These are phyloP conservation scores for Pythium aquatile DNA, from an alignment of 352 stramenopile genomes.

Conservation along the genomic window DNA sequence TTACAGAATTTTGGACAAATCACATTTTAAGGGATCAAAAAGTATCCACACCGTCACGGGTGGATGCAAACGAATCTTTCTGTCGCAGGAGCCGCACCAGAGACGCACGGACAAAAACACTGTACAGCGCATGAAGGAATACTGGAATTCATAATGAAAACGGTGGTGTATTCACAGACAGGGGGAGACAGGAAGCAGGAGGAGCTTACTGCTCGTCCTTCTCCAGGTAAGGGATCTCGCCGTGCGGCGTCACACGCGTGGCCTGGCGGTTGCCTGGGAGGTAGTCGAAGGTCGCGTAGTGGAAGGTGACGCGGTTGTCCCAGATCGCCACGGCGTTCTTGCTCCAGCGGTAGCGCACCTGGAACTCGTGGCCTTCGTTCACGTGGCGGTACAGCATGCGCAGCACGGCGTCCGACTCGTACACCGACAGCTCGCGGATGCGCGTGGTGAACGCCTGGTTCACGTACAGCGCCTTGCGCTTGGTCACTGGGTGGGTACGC, in stretches of 20 bases:
- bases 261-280: slow-evolving; percentile 37
- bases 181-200: not conserved
- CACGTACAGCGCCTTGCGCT: slow-evolving; percentile 39
- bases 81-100: no score
- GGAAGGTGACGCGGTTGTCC: slow-evolving; percentile 36
- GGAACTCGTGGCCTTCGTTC: slow-evolving; percentile 34
- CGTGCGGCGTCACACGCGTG: slow-evolving; percentile 33
- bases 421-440: slow-evolving; percentile 35
- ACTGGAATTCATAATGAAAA: not conserved
- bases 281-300: slow-evolving; percentile 41
- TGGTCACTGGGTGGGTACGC: slow-evolving; percentile 40
- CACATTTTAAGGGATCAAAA: no score
- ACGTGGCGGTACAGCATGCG: slow-evolving; percentile 29
- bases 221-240: slow-evolving; percentile 33
- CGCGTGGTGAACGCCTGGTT: slow-evolving; percentile 40
- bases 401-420: slow-evolving; percentile 35
- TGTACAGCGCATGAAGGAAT: no score
- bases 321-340: slow-evolving; percentile 35
- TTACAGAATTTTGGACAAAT: not conserved
- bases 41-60: no score
- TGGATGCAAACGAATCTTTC: no score
- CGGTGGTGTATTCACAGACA: not conserved
- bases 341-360: slow-evolving; percentile 35
- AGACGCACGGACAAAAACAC: no score
- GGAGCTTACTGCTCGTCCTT: not conserved